phyloP scores from a whole-genome alignment of 805 yeast species.

The Monosporozyma aerobia region DNA sequence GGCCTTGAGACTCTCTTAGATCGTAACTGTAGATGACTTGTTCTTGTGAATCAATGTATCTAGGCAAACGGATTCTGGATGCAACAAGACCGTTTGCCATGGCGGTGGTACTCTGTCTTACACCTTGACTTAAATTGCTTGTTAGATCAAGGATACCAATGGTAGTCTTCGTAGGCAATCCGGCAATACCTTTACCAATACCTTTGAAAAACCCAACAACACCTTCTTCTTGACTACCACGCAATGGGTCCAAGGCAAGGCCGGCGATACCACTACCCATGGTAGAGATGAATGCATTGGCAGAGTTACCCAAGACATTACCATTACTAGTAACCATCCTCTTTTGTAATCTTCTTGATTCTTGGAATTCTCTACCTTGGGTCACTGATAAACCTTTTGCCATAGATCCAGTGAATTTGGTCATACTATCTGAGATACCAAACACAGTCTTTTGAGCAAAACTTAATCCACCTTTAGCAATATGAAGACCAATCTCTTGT shows the following conservation, averaged over 20 bases:
- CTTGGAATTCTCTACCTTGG: slow-evolving; percentile 77
- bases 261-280: slow-evolving; percentile 84
- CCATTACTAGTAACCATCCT: slow-evolving; percentile 33
- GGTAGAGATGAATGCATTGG: slow-evolving; percentile 80
- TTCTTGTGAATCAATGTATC: slow-evolving; percentile 57
- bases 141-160: slow-evolving; percentile 92
- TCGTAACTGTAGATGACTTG: slow-evolving; percentile 67
- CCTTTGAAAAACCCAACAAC: slow-evolving; percentile 90
- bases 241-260: slow-evolving; percentile 79
- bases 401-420: slow-evolving; percentile 85
- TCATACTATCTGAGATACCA: slow-evolving; percentile 88
- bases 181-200: slow-evolving; percentile 87
- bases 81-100: slow-evolving; percentile 39
- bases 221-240: slow-evolving; percentile 85
- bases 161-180: slow-evolving; percentile 93
- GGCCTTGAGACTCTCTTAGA: slow-evolving; percentile 86
- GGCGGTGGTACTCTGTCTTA: slow-evolving; percentile 83
- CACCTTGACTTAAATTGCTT: slow-evolving; percentile 87
- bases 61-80: slow-evolving; percentile 38
- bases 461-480: slow-evolving; percentile 93
- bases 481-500: slow-evolving; percentile 86
- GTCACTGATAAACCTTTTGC: slow-evolving; percentile 92
- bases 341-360: slow-evolving; percentile 62
- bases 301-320: slow-evolving; percentile 77
- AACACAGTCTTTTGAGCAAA: slow-evolving; percentile 90